Evolutionary conservation across 441 rosid species (phyloP).

Genomic region (Jatropha podagrica): DNA sequence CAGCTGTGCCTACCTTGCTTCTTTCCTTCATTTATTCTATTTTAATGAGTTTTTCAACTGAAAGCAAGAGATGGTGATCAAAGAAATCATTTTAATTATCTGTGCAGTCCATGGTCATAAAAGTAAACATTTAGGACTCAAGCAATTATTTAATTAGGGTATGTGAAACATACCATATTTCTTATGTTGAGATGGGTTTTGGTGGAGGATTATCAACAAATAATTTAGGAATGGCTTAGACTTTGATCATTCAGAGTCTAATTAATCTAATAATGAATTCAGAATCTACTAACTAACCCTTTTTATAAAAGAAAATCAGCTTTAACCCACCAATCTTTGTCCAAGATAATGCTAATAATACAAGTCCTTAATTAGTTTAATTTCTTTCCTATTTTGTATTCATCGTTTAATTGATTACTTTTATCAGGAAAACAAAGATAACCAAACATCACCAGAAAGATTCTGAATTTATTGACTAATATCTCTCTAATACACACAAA

Average conservation of each 20-base stretch:
- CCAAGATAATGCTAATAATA: not conserved
- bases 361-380: not conserved
- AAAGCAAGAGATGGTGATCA: not conserved
- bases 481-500: not conserved
- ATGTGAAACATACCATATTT: not conserved
- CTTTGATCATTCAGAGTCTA: not conserved
- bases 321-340: not conserved
- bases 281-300: not conserved
- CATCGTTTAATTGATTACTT: not conserved
- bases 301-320: not conserved
- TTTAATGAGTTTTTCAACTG: not conserved
- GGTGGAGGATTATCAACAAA: conserved; percentile 2
- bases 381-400: not conserved
- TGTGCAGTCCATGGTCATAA: not conserved
- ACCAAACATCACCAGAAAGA: conserved; percentile 8
- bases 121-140: not conserved
- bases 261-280: not conserved
- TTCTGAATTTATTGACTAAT: not conserved
- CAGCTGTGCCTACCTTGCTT: not conserved
- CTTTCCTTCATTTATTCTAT: not conserved
- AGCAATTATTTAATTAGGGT: not conserved
- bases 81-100: not conserved
- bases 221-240: not conserved
- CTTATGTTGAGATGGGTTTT: not conserved
- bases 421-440: not conserved